Evolutionary conservation across 2,329 filamentous ascomycete genomes (phyloP).

Genomic region (Apiospora hydei): DNA sequence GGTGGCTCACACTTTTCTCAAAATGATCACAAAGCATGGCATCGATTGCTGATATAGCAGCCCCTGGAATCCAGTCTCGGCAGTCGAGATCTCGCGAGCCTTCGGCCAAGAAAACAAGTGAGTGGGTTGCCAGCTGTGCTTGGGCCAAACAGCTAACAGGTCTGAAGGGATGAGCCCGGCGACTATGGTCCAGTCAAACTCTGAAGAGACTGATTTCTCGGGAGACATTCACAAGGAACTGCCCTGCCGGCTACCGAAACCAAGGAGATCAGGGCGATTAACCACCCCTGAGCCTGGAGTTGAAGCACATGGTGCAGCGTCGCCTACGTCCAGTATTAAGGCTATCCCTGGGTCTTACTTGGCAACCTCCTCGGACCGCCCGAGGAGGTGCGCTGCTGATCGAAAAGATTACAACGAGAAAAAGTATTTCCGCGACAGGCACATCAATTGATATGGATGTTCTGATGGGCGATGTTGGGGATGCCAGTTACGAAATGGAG

Average conservation of each 20-base stretch:
- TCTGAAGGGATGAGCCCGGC: not conserved
- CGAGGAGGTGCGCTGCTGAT: not conserved
- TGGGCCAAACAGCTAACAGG: not conserved
- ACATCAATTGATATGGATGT: not conserved
- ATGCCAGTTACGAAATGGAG: not conserved
- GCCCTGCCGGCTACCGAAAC: not conserved
- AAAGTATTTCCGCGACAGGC: not conserved
- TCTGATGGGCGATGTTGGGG: not conserved
- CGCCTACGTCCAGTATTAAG: not conserved
- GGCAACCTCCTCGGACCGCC: not conserved
- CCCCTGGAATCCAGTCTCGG: not conserved
- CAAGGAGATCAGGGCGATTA: not conserved
- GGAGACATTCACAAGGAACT: not conserved
- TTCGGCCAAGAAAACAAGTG: not conserved
- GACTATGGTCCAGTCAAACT: not conserved
- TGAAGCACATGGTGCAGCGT: not conserved
- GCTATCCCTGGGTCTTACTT: not conserved
- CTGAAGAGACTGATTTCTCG: not conserved
- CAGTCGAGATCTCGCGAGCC: not conserved
- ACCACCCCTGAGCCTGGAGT: not conserved
- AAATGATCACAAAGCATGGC: not conserved
- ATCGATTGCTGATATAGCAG: not conserved
- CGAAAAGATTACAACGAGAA: not conserved
- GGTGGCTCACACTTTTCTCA: not conserved
- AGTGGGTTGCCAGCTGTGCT: not conserved